Evolutionary conservation across 2,329 filamentous ascomycete species (phyloP).

Genomic region (Chalaropsis ovoidea): DNA sequence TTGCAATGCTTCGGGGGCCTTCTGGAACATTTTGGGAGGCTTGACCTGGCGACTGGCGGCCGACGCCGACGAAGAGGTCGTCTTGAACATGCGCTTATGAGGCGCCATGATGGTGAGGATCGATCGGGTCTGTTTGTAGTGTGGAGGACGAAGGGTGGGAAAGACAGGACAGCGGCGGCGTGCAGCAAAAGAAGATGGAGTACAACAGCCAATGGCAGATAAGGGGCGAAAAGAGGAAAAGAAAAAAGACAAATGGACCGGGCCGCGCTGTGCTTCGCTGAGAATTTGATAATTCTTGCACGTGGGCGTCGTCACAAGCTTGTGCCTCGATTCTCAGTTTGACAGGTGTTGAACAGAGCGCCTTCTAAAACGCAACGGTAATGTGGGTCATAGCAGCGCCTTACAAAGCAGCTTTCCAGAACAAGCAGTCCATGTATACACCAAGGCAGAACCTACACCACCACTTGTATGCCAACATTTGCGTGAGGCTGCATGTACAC

Average conservation of each 20-base stretch:
- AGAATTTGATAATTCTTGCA: not conserved
- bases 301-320: not conserved
- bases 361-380: not conserved
- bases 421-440: not conserved
- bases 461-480: no score
- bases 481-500: no score
- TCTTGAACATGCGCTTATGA: slow-evolving; percentile 24
- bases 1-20: slow-evolving; percentile 50
- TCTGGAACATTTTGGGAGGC: slow-evolving; percentile 57
- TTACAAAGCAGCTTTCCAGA: not conserved
- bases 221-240: not conserved
- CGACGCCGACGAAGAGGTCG: slow-evolving; percentile 1
- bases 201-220: not conserved
- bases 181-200: slow-evolving; percentile 16
- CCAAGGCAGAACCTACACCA: no score
- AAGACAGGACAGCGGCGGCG: slow-evolving; percentile 3
- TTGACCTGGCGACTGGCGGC: slow-evolving; percentile 29
- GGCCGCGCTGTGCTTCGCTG: not conserved
- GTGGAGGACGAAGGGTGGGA: slow-evolving; percentile 11
- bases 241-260: not conserved
- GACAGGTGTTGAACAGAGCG: slow-evolving; percentile 13
- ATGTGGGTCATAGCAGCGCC: not conserved
- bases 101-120: slow-evolving; percentile 28
- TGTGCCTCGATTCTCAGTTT: slow-evolving; percentile 11
- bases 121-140: slow-evolving; percentile 18